Base-by-base conservation (phyloP, 2,329 filamentous ascomycete species). In the Alternaria triticina region DNA sequence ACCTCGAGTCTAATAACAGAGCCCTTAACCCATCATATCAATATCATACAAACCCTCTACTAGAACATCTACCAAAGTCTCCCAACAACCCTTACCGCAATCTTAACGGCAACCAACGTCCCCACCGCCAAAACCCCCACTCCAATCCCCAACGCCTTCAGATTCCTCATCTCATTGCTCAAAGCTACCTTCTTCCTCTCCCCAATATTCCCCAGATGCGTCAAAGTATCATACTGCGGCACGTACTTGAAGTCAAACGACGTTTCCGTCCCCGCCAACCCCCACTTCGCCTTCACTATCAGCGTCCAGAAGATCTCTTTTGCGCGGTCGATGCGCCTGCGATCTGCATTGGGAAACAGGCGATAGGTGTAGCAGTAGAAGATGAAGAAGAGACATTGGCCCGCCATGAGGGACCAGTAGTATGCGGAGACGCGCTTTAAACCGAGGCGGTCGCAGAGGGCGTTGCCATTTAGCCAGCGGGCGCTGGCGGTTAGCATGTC, bases 231-330 rank as follows among this genome's bases (percentile, higher is more conserved):
- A 54, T 85, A 84, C 67, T 86, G 81, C 0, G 90, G 90, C 10
- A 91, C 82, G 72, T 91, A 91, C 74, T 93, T 90, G 79, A 94
- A 91, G 20, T 90, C 87, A 72, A 93, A 94, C 9, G 81, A 83
- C 2, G 86, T 87, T 70, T 89, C 85, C 50, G 85, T 82, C 0
- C 90, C 83, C 11, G 79, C 88, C 8, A 94, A 82, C 0, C 89
- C 91, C 59, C 83, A 87, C 57, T 89, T 88, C 59, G 87, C 86
- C 60, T 90, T 84, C n/a, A 90, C 85, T 15, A 91, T 85, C 3
- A 91, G 76, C 17, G 83, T 81, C 76, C 87, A 91, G 66, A 89
- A 86, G 0, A 86, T 78, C 23, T 78, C 81, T 57, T 86, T 84
- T 27, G 86, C 75, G 20, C 82, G 75, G 59, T 79, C 81, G 50